Conservation (phyloP, 345 rosid genomes). For the Salix dunnii region DNA sequence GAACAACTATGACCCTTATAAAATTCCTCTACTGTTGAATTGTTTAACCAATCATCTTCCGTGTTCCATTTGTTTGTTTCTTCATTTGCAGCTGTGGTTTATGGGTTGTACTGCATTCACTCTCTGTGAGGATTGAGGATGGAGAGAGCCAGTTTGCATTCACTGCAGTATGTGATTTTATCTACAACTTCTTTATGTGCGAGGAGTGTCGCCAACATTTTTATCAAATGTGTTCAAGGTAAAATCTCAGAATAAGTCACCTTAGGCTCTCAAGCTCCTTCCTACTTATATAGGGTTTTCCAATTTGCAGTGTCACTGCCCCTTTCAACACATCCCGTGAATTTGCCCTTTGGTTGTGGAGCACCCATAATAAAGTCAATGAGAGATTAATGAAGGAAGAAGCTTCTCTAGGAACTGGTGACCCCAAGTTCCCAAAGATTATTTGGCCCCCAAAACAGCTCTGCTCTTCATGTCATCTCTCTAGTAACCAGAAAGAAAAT, state of each 20-base stretch:
- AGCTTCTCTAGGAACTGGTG: slow-evolving; percentile 71
- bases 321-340: slow-evolving; percentile 72
- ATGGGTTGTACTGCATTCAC: slow-evolving; percentile 95
- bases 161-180: slow-evolving; percentile 71
- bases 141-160: slow-evolving; percentile 88
- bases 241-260: slow-evolving; percentile 16
- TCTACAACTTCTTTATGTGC: slow-evolving; percentile 84
- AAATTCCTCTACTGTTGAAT: background rate
- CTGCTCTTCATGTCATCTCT: slow-evolving; percentile 66
- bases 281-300: slow-evolving; percentile 14
- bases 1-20: background rate
- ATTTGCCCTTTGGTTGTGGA: slow-evolving; percentile 90
- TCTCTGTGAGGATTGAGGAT: slow-evolving; percentile 80
- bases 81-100: slow-evolving; percentile 75
- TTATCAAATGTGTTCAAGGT: slow-evolving; percentile 87
- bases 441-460: slow-evolving; percentile 93
- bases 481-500: slow-evolving; percentile 21
- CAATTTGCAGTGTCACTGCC: slow-evolving; percentile 51
- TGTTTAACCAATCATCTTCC: background rate
- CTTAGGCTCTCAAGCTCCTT: background rate
- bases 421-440: slow-evolving; percentile 85
- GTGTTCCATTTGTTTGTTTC: slow-evolving; percentile 6
- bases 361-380: slow-evolving; percentile 84
- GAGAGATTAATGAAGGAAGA: slow-evolving; percentile 78
- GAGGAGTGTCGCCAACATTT: slow-evolving; percentile 96